Percentiles rank a stretch among this genome's conserved stretches.
These are phyloP conservation scores for Arthrobotrys musiformis DNA, from an alignment of 2,329 filamentous ascomycete species.

Conservation along the genomic window DNA sequence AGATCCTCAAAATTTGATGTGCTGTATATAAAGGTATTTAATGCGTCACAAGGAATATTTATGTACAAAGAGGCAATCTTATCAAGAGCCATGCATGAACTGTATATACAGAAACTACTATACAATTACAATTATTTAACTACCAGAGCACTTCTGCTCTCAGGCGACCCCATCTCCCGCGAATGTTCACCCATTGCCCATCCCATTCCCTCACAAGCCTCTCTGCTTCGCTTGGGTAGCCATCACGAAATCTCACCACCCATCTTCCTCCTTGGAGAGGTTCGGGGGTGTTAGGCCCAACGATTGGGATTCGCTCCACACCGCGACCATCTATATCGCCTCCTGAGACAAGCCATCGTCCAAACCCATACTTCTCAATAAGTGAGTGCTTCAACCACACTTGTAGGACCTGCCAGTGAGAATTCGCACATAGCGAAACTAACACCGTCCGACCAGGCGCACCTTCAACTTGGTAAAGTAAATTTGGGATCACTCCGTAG, in stretches of 20 bases:
- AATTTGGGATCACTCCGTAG: slow-evolving; percentile 22
- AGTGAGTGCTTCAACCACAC: slow-evolving; percentile 36
- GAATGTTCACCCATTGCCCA: slow-evolving; percentile 27
- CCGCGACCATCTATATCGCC: slow-evolving; percentile 34
- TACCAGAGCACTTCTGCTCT: slow-evolving; percentile 41
- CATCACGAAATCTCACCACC: slow-evolving; percentile 35
- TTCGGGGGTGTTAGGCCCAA: not conserved
- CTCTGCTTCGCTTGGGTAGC: slow-evolving; percentile 37
- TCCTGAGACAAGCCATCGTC: slow-evolving; percentile 34
- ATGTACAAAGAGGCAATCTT: not conserved
- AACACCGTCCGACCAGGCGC: slow-evolving; percentile 32
- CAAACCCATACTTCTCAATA: slow-evolving; percentile 39
- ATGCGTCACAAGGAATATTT: not conserved
- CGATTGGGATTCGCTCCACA: slow-evolving; percentile 10
- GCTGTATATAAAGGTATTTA: not conserved
- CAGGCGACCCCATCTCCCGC: slow-evolving; percentile 17
- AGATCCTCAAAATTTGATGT: not conserved
- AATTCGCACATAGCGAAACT: slow-evolving; percentile 26
- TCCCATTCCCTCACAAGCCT: slow-evolving; percentile 50
- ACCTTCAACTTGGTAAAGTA: slow-evolving; percentile 23
- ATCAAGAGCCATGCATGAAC: not conserved
- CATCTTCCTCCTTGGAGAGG: slow-evolving; percentile 30
- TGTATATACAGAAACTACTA: slow-evolving; percentile 3
- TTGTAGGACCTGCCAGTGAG: slow-evolving; percentile 32
- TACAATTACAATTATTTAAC: not conserved